Evolutionary conservation across 768 basidiomycete genomes (phyloP).

Genomic region (Tylopilus plumbeoviolaceoides): DNA sequence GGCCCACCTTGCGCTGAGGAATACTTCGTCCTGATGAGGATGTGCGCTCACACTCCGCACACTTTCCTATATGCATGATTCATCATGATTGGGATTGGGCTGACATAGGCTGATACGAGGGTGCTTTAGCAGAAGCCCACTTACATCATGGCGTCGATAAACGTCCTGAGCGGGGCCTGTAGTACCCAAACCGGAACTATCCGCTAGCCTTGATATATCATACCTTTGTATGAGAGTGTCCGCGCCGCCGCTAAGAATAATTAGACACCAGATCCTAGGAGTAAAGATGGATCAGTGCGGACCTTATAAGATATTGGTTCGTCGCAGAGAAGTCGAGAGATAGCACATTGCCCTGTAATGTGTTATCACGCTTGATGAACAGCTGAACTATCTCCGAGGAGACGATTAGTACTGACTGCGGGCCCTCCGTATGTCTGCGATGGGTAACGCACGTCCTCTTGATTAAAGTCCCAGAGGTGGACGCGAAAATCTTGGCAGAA

Average conservation of each 20-base stretch:
- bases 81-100: conserved; percentile 14
- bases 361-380: conserved; percentile 15
- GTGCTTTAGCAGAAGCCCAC: conserved; percentile 6
- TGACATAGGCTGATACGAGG: conserved; percentile 20
- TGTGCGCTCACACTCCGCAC: conserved; percentile 65
- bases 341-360: conserved; percentile 62
- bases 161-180: conserved; percentile 18
- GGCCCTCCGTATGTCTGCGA: conserved; percentile 45
- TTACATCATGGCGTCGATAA: conserved; percentile 33
- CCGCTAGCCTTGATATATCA: conserved; percentile 41
- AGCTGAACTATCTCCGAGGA: conserved; percentile 26
- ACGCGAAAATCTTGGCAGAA: conserved; percentile 45
- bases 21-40: conserved; percentile 62
- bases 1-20: conserved; percentile 63
- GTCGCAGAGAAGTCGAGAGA: conserved; percentile 65
- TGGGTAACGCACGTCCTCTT: conserved; percentile 47
- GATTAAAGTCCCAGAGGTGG: conserved; percentile 64
- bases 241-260: conserved; percentile 47
- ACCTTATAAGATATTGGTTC: conserved; percentile 65
- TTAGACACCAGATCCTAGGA: conserved; percentile 5
- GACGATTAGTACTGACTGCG: conserved; percentile 21
- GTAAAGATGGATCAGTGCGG: conserved; percentile 28
- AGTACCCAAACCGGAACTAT: conserved; percentile 6
- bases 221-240: conserved; percentile 51
- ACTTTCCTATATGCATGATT: conserved; percentile 45